phyloP scores from a whole-genome alignment of 2,329 filamentous ascomycete genomes.

The Penicillium brasilianum region DNA sequence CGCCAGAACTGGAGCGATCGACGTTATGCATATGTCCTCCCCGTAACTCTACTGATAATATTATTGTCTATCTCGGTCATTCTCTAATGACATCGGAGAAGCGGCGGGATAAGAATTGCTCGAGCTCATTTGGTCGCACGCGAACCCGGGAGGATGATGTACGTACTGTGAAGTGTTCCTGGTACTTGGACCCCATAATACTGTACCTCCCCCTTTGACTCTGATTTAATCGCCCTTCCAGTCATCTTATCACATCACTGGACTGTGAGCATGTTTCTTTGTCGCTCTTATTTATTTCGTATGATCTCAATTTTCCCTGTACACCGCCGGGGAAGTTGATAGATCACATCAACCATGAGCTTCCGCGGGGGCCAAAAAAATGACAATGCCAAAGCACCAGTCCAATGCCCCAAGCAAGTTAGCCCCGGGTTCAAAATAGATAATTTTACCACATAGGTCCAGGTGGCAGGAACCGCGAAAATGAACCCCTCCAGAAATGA shows the following conservation, averaged over 20 bases:
- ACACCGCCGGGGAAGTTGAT: conserved; percentile 3
- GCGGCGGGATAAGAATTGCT: neutral
- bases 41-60: neutral
- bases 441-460: neutral
- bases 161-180: neutral
- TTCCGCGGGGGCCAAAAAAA: neutral
- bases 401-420: neutral
- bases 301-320: neutral
- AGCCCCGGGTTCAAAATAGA: neutral
- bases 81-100: neutral
- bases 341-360: conserved; percentile 3
- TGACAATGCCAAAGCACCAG: neutral
- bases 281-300: neutral
- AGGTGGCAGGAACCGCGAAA: neutral
- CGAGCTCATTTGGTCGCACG: neutral
- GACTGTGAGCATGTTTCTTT: conserved; percentile 9
- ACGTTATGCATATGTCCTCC: conserved; percentile 12
- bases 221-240: neutral
- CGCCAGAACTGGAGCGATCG: conserved; percentile 21
- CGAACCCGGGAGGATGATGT: neutral
- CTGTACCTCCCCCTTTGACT: neutral
- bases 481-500: neutral
- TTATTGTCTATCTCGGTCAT: neutral
- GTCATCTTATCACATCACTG: conserved; percentile 3
- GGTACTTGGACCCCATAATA: neutral